Base-by-base conservation (phyloP, 2,329 filamentous ascomycete species). In the Hypoxylon sp. region DNA sequence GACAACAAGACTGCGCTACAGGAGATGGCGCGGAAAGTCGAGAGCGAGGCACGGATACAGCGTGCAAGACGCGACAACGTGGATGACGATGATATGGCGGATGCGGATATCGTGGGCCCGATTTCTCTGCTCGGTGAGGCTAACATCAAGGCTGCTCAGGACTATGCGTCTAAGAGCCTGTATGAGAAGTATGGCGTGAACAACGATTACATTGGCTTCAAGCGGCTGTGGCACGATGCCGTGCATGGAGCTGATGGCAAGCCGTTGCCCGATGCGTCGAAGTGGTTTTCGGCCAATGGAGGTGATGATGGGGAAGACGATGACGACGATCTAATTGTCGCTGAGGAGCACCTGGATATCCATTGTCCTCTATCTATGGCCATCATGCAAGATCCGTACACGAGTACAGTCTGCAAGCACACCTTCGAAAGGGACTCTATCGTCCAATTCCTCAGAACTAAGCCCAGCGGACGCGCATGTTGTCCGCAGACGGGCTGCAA, bases 381-480 rank as follows among this genome's bases (percentile, higher is more conserved):
- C 57, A 82, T 86, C 49, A 90, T 93, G 82, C 81, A 83, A 46
- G 85, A 93, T 58, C 92, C 92, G 0, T 89, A 88, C 74, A 92
- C 87, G 61, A 92, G 88, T 73, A 81, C 77, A 13, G 87, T 88
- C 71, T 95, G 92, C 82, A 89, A 87, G 61, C 92, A 95, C 77
- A 90, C 87, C 0, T 95, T 93, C 76, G 91, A 95, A 76, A 90
- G 88, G 77, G 75, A 77, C 1, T 88, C 88, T 0, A 90, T 95
- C 42, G 64, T 87, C 25, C 85, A 88, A 48, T 90, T 83, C 77
- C 84, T 84, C 61, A 68, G 71, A 22, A 54, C 50, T n/a, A 75
- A 72, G 66, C 74, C 56, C 58, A 80, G 72, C 61, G 73, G 68
- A 50, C 78, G 77, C 56, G 82, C 87, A 0, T 82, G 86, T 59